A percentile compares a stretch with the other conserved stretches of the same genome.
Conservation (phyloP, 2,329 filamentous ascomycete species). For the Sporothrix euskadiensis region DNA sequence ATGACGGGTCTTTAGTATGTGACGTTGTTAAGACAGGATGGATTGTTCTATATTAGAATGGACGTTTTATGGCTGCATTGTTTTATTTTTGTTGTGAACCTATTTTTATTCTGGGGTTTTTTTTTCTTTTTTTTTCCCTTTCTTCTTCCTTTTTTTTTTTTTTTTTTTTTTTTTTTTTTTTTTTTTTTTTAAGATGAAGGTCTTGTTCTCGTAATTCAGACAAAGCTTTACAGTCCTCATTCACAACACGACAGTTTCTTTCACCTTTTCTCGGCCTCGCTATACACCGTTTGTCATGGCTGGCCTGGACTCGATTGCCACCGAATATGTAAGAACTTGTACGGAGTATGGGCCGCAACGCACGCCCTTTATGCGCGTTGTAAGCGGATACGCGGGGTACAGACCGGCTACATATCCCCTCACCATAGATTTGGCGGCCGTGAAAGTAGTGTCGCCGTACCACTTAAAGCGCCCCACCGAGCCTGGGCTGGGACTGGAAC, state of each 20-base stretch:
- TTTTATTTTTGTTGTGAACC: too few species aligned
- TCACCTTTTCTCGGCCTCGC: neutral
- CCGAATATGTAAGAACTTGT: neutral
- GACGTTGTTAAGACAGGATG: neutral
- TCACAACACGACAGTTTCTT: neutral
- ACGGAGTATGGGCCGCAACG: neutral
- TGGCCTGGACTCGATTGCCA: neutral
- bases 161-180: too few species aligned
- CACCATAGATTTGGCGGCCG: neutral
- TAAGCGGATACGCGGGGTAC: neutral
- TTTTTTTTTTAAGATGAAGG: too few species aligned
- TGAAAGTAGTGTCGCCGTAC: neutral
- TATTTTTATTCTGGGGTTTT: too few species aligned
- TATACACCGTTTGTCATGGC: neutral
- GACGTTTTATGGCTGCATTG: too few species aligned
- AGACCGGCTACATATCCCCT: neutral
- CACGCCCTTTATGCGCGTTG: neutral
- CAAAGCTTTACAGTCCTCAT: neutral
- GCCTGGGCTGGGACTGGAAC: neutral
- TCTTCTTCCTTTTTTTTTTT: too few species aligned
- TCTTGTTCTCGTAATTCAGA: too few species aligned
- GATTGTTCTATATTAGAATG: neutral
- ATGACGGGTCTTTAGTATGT: neutral
- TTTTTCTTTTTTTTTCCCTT: too few species aligned
- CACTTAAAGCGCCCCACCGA: slow-evolving; percentile 14